Evolutionary conservation across 208 protist species (phyloP), one percentile per base, ranked within the genome.

Genomic region (Crithidia thermophila): DNA sequence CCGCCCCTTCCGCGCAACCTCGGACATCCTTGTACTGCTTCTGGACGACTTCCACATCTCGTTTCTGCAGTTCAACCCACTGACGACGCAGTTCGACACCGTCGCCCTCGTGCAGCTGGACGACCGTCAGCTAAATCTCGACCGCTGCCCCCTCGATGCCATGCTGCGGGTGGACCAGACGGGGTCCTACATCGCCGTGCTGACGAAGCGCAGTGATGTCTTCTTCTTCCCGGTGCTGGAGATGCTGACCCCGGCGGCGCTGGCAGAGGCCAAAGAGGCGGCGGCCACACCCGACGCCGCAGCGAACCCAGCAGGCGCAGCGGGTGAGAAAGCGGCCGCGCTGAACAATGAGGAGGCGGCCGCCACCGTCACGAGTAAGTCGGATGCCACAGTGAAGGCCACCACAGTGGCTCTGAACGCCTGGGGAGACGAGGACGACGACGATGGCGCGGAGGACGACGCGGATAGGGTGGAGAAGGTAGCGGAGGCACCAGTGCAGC

Each of bases 11-110:
- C 78, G 77, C 2, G 66, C 78, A 21, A 23, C 60, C 6, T 65
- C 85, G 7, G 91, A 97, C 66, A 47, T 93, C 42, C 36, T 97
- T 1, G 85, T 76, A 3, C 67, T 93, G 34, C 81, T 91, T 18
- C 85, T 97, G 59, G 89, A 94, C 56, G 85, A 97, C 62, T 88
- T 88, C 50, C 91, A 94, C 74, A 57, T 94, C 20, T 94, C 91
- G 3, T 82, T 97, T 58, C 37, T 97, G 20, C 72, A 81, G 50
- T 93, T 85, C 57, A 85, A 94, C 77, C 66, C 86, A 1, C 18
- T 87, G 6, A 63, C 64, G 0, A 59, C 78, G 52, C 72, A 81
- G 49, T 84, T 91, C 39, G 81, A 89, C 58, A 94, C 91, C 1
- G 63, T 96, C 0, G 80, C 77, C 6, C 81, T 96, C 9, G 78